Evolutionary conservation across 2,329 filamentous ascomycete species (phyloP).

Genomic region (Cladophialophora carrionii): DNA sequence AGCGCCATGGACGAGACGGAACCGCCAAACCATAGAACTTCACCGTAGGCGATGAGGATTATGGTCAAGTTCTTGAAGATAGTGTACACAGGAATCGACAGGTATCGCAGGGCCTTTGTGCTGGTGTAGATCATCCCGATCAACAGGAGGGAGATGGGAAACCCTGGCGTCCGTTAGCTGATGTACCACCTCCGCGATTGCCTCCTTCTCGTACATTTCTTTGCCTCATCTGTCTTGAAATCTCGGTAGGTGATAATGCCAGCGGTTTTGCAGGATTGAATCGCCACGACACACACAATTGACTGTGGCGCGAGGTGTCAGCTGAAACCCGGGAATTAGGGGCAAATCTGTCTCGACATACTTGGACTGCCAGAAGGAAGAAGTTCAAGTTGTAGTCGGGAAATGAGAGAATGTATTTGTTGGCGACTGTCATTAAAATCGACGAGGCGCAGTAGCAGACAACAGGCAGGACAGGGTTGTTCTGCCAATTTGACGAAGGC

Average conservation of each 20-base stretch:
- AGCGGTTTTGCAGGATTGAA: slow-evolving; percentile 76
- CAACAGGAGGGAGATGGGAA: slow-evolving; percentile 90
- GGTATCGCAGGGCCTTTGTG: slow-evolving; percentile 91
- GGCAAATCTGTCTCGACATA: slow-evolving; percentile 52
- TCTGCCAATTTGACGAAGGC: slow-evolving; percentile 60
- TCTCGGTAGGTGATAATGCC: slow-evolving; percentile 80
- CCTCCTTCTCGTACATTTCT: slow-evolving; percentile 70
- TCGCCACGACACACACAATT: slow-evolving; percentile 82
- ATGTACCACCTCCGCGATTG: too few relatives aligned
- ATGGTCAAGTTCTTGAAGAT: slow-evolving; percentile 99
- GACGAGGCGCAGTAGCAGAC: slow-evolving; percentile 90
- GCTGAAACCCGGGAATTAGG: slow-evolving; percentile 6
- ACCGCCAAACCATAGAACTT: slow-evolving; percentile 97
- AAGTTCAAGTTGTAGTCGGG: slow-evolving; percentile 94
- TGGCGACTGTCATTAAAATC: slow-evolving; percentile 99
- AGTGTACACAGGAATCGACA: slow-evolving; percentile 97
- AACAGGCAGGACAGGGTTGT: slow-evolving; percentile 79
- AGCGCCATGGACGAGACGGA: slow-evolving; percentile 84
- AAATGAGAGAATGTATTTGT: slow-evolving; percentile 96
- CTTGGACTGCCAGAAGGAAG: slow-evolving; percentile 89
- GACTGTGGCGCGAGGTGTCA: slow-evolving; percentile 61
- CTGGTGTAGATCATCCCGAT: slow-evolving; percentile 99
- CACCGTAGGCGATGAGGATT: slow-evolving; percentile 96
- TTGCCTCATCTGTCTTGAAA: slow-evolving; percentile 88
- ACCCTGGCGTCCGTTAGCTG: slow-evolving; percentile 65